A percentile compares a stretch with the other conserved stretches of the same genome.
These are phyloP conservation scores for Aspergillus niger DNA, from an alignment of 2,329 filamentous ascomycete species.

Conservation along the genomic window DNA sequence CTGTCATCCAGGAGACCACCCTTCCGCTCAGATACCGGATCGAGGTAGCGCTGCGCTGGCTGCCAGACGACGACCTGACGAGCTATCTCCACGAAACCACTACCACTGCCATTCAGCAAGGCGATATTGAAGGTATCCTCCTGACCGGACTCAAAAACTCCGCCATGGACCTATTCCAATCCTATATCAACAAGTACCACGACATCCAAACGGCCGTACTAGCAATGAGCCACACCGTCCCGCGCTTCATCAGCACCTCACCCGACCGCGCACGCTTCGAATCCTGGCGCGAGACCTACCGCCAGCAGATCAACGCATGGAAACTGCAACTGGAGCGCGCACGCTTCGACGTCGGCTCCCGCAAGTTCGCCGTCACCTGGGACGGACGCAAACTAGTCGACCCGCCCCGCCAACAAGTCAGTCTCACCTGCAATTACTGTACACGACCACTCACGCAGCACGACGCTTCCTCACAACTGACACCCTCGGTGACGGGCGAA, in stretches of 20 bases:
- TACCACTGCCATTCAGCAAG: constrained; percentile 52
- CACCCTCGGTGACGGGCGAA: constrained; percentile 32
- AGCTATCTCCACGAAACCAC: constrained; percentile 59
- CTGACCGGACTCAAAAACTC: constrained; percentile 62
- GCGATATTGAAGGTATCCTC: constrained; percentile 63
- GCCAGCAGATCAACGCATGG: constrained; percentile 63
- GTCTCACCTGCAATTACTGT: constrained; percentile 63
- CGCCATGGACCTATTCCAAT: constrained; percentile 62
- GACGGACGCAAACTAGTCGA: constrained; percentile 53
- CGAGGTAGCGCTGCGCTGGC: constrained; percentile 60
- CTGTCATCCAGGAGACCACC: constrained; percentile 59
- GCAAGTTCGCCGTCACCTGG: constrained; percentile 53
- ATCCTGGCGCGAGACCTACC: constrained; percentile 64
- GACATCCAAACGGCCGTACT: constrained; percentile 66
- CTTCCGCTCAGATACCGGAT: constrained; percentile 62
- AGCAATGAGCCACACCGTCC: constrained; percentile 60
- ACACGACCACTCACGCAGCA: constrained; percentile 57
- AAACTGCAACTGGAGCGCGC: constrained; percentile 62
- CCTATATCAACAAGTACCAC: constrained; percentile 61
- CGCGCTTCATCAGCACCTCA: constrained; percentile 58
- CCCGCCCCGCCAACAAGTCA: constrained; percentile 56
- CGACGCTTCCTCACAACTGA: constrained; percentile 36
- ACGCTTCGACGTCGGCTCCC: constrained; percentile 61
- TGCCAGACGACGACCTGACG: constrained; percentile 48
- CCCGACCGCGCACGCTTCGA: constrained; percentile 56